Percentiles rank a stretch among this genome's conserved stretches.
These are phyloP conservation scores for Venturia effusa DNA, from an alignment of 2,329 filamentous ascomycete species.

Conservation along the genomic window DNA sequence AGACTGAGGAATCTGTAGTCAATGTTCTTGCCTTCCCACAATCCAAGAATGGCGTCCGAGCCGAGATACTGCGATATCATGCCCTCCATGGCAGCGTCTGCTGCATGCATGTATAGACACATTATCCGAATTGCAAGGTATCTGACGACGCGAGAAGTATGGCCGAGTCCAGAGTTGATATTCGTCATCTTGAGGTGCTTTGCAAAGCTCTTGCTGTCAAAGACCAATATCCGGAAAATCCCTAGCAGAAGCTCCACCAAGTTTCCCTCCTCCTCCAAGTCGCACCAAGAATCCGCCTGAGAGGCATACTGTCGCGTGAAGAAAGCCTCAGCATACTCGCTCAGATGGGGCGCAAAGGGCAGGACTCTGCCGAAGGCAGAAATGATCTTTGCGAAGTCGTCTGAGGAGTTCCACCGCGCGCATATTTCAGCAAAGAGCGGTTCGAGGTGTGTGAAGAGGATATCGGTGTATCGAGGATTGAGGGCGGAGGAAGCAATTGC, in stretches of 20 bases:
- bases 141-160: constrained; percentile 49
- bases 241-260: constrained; percentile 49
- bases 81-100: constrained; percentile 66
- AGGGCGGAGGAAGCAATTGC: constrained; percentile 60
- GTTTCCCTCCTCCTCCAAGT: constrained; percentile 12
- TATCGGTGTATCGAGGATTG: constrained; percentile 57
- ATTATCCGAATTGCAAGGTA: constrained; percentile 77
- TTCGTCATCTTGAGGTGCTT: constrained; percentile 16
- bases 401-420: constrained; percentile 58
- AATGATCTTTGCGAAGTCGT: constrained; percentile 36
- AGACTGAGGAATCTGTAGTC: constrained; percentile 67
- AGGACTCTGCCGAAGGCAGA: constrained; percentile 69
- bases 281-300: constrained; percentile 14
- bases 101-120: constrained; percentile 65
- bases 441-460: constrained; percentile 64
- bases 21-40: constrained; percentile 64
- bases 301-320: constrained; percentile 13
- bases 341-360: constrained; percentile 71
- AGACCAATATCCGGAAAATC: constrained; percentile 68
- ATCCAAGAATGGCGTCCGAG: constrained; percentile 49
- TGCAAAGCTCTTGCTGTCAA: constrained; percentile 59
- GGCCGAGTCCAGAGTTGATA: constrained; percentile 34
- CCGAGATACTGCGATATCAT: constrained; percentile 59
- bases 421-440: constrained; percentile 70
- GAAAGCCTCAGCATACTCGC: constrained; percentile 53